Evolutionary conservation across 352 stramenopile genomes (phyloP), one percentile per base, ranked within the genome.

Genomic region (Phytopythium sindhum): DNA sequence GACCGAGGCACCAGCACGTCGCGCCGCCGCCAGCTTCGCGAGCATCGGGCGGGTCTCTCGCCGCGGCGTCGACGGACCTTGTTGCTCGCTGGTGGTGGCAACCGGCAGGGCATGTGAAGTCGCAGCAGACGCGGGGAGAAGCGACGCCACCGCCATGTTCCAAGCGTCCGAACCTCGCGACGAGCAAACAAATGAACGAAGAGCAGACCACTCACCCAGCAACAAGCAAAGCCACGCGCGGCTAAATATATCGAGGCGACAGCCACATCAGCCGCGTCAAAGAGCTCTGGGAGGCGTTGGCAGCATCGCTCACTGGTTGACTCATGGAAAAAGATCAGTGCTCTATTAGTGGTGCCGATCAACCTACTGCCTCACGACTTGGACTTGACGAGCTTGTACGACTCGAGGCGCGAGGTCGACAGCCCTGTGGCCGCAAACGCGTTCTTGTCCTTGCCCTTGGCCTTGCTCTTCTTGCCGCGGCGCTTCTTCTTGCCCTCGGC

Each of bases 311-410:
- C 4, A 35, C n/a, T 35, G 31, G 31, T 35, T 35, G 4, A 35
- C 31, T 35, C 31, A 35, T 35, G 37, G 9, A 42, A 42, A 42
- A 42, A 19, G 37, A 2, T 42, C 10, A 42, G 37, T 17, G 8
- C 50, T 57, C 50, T 57, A 52, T 52, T 52, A 52, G 21, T 28
- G 45, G 45, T 11, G 15, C 6, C 19, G n/a, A 54, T n/a, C 26
- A 14, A 31, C 42, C 29, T 28, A 9, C 11, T 28, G 24, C 26
- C 63, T 68, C 86, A 86, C 63, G 81, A 86, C 73, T 86, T 90
- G 41, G 71, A n/a, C 58, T 91, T 93, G 44, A 82, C 56, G 48
- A 91, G 64, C 66, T 91, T 91, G 78, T 93, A 93, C 65, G 85
- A 93, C 64, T 93, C 82, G 52, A 93, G 74, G 45, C 85, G 85